Percentiles rank a stretch among this genome's conserved stretches.
Evolutionary conservation across 2,329 filamentous ascomycete species (phyloP).

Genomic region (Paracorniculantispora psalliotae): DNA sequence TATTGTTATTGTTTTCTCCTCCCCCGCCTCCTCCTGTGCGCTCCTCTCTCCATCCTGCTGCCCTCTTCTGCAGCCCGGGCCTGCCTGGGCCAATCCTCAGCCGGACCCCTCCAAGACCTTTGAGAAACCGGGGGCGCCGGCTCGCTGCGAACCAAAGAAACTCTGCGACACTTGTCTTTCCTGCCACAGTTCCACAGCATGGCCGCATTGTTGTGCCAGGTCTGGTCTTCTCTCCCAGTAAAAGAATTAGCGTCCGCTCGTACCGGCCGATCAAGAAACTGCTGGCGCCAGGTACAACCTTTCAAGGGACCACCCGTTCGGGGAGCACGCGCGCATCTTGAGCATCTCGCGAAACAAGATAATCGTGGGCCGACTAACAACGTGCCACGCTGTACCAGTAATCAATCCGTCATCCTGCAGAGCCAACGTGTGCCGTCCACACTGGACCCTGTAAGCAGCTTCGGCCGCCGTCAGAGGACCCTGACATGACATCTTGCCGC

Average conservation of each 20-base stretch:
- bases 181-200: not conserved
- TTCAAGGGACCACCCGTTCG: not conserved
- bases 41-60: not conserved
- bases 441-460: not conserved
- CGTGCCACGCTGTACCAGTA: not conserved
- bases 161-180: conserved; percentile 9
- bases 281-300: not conserved
- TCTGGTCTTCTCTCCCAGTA: not conserved
- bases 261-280: no score
- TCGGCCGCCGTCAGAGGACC: conserved; percentile 1
- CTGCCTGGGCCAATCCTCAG: not conserved
- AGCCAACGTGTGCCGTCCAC: not conserved
- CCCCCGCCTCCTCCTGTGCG: conserved; percentile 4
- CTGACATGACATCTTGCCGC: not conserved
- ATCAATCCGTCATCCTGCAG: not conserved
- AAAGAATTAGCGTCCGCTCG: no score
- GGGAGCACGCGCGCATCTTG: not conserved
- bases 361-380: not conserved
- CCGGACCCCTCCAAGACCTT: not conserved
- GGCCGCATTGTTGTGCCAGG: not conserved
- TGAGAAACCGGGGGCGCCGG: not conserved
- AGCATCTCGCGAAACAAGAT: not conserved
- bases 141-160: conserved; percentile 10
- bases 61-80: not conserved
- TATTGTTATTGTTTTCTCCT: conserved; percentile 2